Conservation (phyloP, 192 early-diverging fungal species). For the Kappamyces sp. region DNA sequence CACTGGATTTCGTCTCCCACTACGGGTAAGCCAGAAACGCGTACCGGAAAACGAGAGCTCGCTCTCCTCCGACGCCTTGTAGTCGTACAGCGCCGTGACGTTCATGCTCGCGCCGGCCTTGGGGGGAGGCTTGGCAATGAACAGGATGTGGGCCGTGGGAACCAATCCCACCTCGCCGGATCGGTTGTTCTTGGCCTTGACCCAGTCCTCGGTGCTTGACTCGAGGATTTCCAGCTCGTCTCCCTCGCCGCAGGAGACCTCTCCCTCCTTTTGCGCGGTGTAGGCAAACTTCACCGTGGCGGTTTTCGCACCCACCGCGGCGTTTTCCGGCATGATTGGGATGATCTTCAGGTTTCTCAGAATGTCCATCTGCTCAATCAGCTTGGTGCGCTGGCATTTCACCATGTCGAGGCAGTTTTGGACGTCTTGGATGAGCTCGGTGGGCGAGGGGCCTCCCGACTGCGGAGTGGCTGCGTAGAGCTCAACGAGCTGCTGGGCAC, state of each 20-base stretch:
- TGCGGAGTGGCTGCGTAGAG: constrained; percentile 28
- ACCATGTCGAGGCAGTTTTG: constrained; percentile 37
- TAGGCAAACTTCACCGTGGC: constrained; percentile 29
- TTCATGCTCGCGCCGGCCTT: not conserved
- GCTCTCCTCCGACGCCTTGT: constrained; percentile 25
- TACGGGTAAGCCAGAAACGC: not conserved
- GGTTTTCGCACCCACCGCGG: too few relatives aligned
- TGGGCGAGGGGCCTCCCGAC: constrained; percentile 28
- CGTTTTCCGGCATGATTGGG: constrained; percentile 22
- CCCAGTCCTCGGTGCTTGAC: constrained; percentile 34
- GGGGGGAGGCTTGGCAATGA: constrained; percentile 11
- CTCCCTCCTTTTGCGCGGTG: constrained; percentile 28
- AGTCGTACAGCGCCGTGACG: constrained; percentile 18
- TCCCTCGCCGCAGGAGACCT: constrained; percentile 28
- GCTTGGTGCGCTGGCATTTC: constrained; percentile 18
- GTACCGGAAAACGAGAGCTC: constrained; percentile 32
- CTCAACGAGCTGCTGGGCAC: constrained; percentile 25
- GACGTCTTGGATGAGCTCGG: constrained; percentile 33
- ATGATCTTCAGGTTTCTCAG: constrained; percentile 29
- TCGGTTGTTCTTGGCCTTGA: constrained; percentile 21
- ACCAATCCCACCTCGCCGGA: constrained; percentile 27
- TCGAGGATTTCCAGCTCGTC: constrained; percentile 33
- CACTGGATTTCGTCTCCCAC: constrained; percentile 37
- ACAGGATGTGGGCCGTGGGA: constrained; percentile 34
- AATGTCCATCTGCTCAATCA: constrained; percentile 22